Base-by-base conservation (phyloP, 441 rosid genomes). In the Macaranga tanarius region DNA sequence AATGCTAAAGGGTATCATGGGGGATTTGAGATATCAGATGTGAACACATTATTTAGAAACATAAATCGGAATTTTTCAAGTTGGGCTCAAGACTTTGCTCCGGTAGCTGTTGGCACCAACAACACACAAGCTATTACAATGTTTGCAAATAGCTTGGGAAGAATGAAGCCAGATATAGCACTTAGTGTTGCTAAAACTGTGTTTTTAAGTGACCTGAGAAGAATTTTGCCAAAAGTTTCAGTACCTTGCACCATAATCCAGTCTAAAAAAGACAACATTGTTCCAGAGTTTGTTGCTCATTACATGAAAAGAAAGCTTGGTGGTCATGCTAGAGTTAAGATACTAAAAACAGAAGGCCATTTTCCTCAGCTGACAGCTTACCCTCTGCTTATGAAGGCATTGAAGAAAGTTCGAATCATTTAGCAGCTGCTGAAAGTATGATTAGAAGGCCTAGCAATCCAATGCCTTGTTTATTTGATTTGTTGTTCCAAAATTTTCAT, bases 201-300 rank as follows among this genome's bases (percentile, higher is more conserved):
- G 55, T 82, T 74, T 55, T 51, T 57, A 2, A 79, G 83, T 34
- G 86, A 84, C 63, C 6, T 75, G 5, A 80, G 83, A 70, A 15
- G 34, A 2, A 73, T 63, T 34, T 65, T 80, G 38, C 83, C 75
- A 2, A 4, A 71, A 55, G 86, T 82, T 22, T 8, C 2, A 9
- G 80, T 82, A 17, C 83, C 80, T 26, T 79, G 79, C 74, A 66
- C 80, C 47, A 74, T 85, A 60, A 79, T 82, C 55, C 86, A 77
- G 19, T 75, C 82, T 25, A 58, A 10, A 17, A 72, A 72, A 17
- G 83, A 81, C 66, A 4, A 20, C 0, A 3, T 75, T 2, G 86
- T 83, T 52, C 83, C 86, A 10, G 7, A 4, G 20, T 71, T 22
- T 0, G 80, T 77, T 10, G 64, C 82, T 10, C 15, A 7, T 44